phyloP scores from a whole-genome alignment of 331 rosid species.

The Pyracantha coccinea region DNA sequence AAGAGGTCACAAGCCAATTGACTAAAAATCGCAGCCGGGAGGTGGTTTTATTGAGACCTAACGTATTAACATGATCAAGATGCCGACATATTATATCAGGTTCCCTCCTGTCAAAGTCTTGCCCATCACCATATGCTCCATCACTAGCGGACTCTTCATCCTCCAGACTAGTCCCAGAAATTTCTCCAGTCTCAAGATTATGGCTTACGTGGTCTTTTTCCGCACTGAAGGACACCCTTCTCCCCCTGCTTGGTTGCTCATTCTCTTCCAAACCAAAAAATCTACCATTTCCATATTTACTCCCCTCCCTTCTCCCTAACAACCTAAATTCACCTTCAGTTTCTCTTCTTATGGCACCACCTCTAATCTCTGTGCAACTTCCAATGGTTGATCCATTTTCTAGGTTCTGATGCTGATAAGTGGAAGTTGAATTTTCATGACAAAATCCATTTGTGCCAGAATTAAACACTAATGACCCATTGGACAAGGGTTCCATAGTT shows the following conservation, averaged over 20 bases:
- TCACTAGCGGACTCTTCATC: conserved; percentile 69
- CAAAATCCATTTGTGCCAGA: conserved; percentile 28
- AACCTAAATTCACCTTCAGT: conserved; percentile 87
- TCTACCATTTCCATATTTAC: conserved; percentile 59
- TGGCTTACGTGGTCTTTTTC: conserved; percentile 52
- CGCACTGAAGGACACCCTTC: conserved; percentile 77
- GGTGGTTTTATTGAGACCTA: conserved; percentile 96
- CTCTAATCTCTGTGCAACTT: conserved; percentile 52
- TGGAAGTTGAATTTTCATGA: conserved; percentile 30
- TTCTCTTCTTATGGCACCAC: conserved; percentile 85
- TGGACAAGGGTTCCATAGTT: conserved; percentile 17
- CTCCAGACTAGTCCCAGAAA: conserved; percentile 58
- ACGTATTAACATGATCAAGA: conserved; percentile 68
- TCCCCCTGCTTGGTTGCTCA: conserved; percentile 49
- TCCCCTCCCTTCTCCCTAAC: conserved; percentile 83
- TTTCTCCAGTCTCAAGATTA: conserved; percentile 48
- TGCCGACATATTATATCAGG: conserved; percentile 72
- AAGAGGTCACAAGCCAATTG: conserved; percentile 91
- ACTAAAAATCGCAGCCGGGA: conserved; percentile 68
- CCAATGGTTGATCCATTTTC: conserved; percentile 57
- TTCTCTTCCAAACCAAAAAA: conserved; percentile 70
- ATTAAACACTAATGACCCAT: conserved; percentile 19
- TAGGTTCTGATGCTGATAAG: conserved; percentile 27
- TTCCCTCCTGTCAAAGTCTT: conserved; percentile 80
- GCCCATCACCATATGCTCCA: conserved; percentile 72